phyloP scores from a whole-genome alignment of 2,329 filamentous ascomycete species.

The Alternaria gansuensis region DNA sequence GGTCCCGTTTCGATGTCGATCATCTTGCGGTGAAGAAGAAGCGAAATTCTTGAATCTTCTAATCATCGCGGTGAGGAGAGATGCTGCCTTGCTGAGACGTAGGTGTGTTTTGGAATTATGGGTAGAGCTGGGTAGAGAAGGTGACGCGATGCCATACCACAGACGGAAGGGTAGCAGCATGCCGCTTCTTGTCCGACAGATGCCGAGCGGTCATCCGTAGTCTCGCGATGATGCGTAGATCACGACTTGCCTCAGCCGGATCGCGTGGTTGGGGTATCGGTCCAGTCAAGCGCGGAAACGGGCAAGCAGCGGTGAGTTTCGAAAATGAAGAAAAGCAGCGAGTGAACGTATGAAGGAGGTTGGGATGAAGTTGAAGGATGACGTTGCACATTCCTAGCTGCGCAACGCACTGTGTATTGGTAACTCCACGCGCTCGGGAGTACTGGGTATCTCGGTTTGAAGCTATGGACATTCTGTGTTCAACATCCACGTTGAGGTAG shows the following conservation, averaged over 20 bases:
- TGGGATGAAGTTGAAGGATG: slow-evolving; percentile 4
- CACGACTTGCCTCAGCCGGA: slow-evolving; percentile 4
- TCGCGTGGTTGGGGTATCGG: slow-evolving; percentile 7
- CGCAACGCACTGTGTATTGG: slow-evolving; percentile 18
- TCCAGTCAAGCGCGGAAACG: slow-evolving; percentile 9
- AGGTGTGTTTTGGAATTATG: slow-evolving; percentile 32
- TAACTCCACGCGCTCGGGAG: slow-evolving; percentile 20
- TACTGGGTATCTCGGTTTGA: slow-evolving; percentile 30
- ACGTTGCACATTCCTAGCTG: slow-evolving; percentile 7
- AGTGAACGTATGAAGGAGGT: slow-evolving; percentile 3
- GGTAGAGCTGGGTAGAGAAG: slow-evolving; percentile 15
- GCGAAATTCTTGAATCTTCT: slow-evolving; percentile 24
- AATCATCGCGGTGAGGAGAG: slow-evolving; percentile 20
- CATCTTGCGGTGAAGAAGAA: slow-evolving; percentile 38
- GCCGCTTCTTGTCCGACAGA: slow-evolving; percentile 29
- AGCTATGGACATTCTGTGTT: slow-evolving; percentile 27
- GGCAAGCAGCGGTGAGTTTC: slow-evolving; percentile 11
- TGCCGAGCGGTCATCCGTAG: slow-evolving; percentile 10
- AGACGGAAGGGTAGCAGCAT: slow-evolving; percentile 30
- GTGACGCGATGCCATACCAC: slow-evolving; percentile 26
- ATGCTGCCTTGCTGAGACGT: slow-evolving; percentile 27
- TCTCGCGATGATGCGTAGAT: slow-evolving; percentile 16
- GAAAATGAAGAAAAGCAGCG: slow-evolving; percentile 9
- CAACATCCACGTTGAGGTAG: slow-evolving; percentile 20
- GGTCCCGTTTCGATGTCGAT: slow-evolving; percentile 26